phyloP scores from a whole-genome alignment of 1,284 basidiomycete genomes.

The Schizophyllum commune region DNA sequence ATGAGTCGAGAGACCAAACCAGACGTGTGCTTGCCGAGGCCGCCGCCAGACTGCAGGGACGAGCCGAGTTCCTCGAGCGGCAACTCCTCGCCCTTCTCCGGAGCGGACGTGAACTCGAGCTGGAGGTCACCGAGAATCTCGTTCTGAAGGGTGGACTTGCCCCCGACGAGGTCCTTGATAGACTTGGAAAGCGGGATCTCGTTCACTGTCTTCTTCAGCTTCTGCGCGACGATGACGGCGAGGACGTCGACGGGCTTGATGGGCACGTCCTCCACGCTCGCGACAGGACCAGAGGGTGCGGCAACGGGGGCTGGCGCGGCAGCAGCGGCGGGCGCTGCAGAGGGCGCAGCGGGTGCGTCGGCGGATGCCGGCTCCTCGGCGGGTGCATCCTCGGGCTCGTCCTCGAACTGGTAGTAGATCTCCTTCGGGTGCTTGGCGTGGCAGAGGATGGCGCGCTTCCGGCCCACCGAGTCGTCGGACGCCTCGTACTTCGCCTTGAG shows the following conservation, averaged over 20 bases:
- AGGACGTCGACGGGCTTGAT: slow-evolving; percentile 91
- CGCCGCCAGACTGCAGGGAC: slow-evolving; percentile 74
- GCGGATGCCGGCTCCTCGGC: slow-evolving; percentile 34
- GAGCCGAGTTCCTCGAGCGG: slow-evolving; percentile 93
- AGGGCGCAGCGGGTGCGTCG: slow-evolving; percentile 33
- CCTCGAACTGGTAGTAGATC: slow-evolving; percentile 97
- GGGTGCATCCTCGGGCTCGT: slow-evolving; percentile 53
- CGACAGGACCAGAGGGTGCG: slow-evolving; percentile 54
- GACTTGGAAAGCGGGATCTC: slow-evolving; percentile 92
- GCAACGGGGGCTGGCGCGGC: slow-evolving; percentile 36
- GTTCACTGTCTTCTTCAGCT: slow-evolving; percentile 90
- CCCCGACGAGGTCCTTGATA: slow-evolving; percentile 97
- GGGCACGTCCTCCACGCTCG: slow-evolving; percentile 82
- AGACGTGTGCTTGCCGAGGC: slow-evolving; percentile 94
- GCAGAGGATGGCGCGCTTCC: slow-evolving; percentile 80
- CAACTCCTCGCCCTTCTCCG: slow-evolving; percentile 97
- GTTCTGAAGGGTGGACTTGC: slow-evolving; percentile 97
- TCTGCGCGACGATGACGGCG: slow-evolving; percentile 88
- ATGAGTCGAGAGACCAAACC: slow-evolving; percentile 89
- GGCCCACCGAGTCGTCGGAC: slow-evolving; percentile 80
- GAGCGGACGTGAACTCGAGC: slow-evolving; percentile 83
- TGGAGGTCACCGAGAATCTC: slow-evolving; percentile 93
- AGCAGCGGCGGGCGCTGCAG: slow-evolving; percentile 37
- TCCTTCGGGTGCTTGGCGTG: slow-evolving; percentile 95
- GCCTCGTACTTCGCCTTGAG: slow-evolving; percentile 95